Conservation (phyloP, 2,329 filamentous ascomycete species). For the Fusarium sp. region DNA sequence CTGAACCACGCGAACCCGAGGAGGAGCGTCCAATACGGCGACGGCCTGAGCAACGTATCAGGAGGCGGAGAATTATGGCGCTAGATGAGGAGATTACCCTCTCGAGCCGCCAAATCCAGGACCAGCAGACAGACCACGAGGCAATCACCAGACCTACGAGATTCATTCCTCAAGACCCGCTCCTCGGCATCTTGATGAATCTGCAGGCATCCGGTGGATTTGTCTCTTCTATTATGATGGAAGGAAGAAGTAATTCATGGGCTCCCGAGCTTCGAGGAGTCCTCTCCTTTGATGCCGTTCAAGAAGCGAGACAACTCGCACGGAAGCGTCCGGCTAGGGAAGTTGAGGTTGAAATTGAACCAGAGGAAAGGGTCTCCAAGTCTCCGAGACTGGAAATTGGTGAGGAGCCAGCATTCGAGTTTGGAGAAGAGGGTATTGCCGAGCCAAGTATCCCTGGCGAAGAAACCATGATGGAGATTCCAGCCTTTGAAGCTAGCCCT, state of each 20-base stretch:
- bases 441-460: constrained; percentile 64
- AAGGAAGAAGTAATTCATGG: constrained; percentile 79
- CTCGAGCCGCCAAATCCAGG: constrained; percentile 77
- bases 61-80: constrained; percentile 79
- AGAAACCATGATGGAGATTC: constrained; percentile 70
- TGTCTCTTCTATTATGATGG: constrained; percentile 85
- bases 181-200: constrained; percentile 84
- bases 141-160: constrained; percentile 83
- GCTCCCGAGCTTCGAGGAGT: constrained; percentile 92
- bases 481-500: constrained; percentile 79
- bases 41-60: constrained; percentile 74
- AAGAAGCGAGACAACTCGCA: constrained; percentile 81
- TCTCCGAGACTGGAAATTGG: constrained; percentile 73
- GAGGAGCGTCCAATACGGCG: constrained; percentile 65
- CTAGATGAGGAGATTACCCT: constrained; percentile 82
- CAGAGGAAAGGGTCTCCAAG: constrained; percentile 69
- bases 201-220: constrained; percentile 93
- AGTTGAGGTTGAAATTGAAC: constrained; percentile 80
- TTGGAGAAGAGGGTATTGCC: constrained; percentile 58
- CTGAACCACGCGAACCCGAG: constrained; percentile 67
- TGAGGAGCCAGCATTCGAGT: constrained; percentile 66
- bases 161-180: constrained; percentile 86
- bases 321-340: constrained; percentile 90
- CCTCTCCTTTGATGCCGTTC: constrained; percentile 81
- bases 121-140: constrained; percentile 83